These are phyloP conservation scores for Dimocarpus longan DNA, from an alignment of 345 rosid species.

Conservation along the genomic window DNA sequence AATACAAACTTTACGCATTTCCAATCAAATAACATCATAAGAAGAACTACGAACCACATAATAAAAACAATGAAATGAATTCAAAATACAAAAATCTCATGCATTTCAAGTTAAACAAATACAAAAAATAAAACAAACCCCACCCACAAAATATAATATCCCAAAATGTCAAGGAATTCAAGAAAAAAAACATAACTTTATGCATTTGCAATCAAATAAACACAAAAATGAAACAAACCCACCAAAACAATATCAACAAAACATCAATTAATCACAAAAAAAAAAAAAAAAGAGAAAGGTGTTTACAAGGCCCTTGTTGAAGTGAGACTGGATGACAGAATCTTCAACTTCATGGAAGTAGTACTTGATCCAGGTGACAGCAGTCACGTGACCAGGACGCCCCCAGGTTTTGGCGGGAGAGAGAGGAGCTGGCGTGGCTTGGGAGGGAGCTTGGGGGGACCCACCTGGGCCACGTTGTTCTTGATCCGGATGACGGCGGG, in stretches of 20 bases:
- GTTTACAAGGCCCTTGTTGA: slow-evolving; percentile 86
- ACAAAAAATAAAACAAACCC: neutral
- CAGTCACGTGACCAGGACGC: slow-evolving; percentile 49
- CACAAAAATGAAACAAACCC: neutral
- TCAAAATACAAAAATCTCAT: neutral
- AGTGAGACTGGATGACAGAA: slow-evolving; percentile 66
- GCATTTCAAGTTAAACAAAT: neutral
- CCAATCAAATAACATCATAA: too few relatives aligned
- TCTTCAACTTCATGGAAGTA: slow-evolving; percentile 68
- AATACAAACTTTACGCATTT: too few relatives aligned
- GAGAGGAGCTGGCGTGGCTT: slow-evolving; percentile 89
- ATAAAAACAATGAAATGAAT: neutral
- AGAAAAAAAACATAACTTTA: neutral
- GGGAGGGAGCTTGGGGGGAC: slow-evolving; percentile 55
- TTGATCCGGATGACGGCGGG: slow-evolving; percentile 60
- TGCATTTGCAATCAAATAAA: neutral
- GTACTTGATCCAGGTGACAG: slow-evolving; percentile 83
- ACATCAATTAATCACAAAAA: neutral
- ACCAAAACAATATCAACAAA: slow-evolving; percentile 17
- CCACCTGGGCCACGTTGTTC: slow-evolving; percentile 62
- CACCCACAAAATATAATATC: neutral
- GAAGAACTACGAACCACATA: too few relatives aligned
- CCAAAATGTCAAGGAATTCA: too few relatives aligned
- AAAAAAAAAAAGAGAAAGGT: neutral
- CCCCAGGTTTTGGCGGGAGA: slow-evolving; percentile 58